Evolutionary conservation across 2,329 filamentous ascomycete genomes (phyloP), one percentile per base, ranked within the genome.

Genomic region (Furcasterigmium furcatum): DNA sequence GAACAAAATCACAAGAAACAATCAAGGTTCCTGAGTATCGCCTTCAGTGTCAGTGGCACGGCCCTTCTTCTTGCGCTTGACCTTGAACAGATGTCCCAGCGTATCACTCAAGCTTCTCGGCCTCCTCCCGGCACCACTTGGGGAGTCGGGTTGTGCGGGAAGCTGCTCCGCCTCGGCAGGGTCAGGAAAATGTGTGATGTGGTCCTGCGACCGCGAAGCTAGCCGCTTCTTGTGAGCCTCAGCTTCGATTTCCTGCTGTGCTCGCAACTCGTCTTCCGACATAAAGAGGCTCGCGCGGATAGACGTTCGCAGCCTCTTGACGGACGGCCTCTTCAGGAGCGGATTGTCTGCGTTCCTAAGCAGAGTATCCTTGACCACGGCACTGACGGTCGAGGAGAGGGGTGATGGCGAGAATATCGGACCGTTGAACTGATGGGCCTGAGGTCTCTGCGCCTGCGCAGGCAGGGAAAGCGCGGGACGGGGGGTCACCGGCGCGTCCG

Each of bases 391-490:
- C 0, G 78, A 80, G 2, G 78, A 80, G 27, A 82, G 68, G 1
- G 79, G 79, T 1, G 79, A 82, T 10, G 79, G 79, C 3, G 78
- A 82, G 49, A 81, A 79, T 30, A 82, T 72, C 3, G 73, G 70
- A 25, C 72, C 72, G 22, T 70, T 63, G 49, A 63, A 70, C 41
- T 69, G 65, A 21, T 67, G 65, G 38, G 61, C 63, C 35, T 67
- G 64, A 12, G 60, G 61, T 12, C 64, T 58, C 58, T 24, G 50
- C 55, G 36, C 36, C 5, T 13, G 19, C 12, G 20, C 36, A 7
- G 35, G 35, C 35, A 20, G n/a, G 25, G 27, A 47, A 21, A 45
- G 21, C 38, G 24, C 41, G 18, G 45, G 25, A 12, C 47, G 53
- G 9, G 56, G 56, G 4, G 53, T 53, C 14, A 51, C 45, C 3